Conservation (phyloP, 2,329 filamentous ascomycete genomes). For the Microthyrium microscopicum region DNA sequence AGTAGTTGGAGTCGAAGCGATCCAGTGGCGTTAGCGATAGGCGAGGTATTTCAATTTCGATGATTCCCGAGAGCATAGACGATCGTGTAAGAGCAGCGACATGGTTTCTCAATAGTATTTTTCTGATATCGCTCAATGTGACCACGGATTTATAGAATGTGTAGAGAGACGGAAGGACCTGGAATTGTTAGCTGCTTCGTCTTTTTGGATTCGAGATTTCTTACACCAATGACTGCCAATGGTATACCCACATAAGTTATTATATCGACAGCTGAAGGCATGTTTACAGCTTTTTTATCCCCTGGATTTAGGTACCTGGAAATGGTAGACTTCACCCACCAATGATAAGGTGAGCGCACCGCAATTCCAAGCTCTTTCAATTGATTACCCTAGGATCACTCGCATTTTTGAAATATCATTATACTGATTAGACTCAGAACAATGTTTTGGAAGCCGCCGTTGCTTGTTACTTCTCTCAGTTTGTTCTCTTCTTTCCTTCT, state of each 20-base stretch:
- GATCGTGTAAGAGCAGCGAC: slow-evolving; percentile 42
- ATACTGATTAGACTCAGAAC: no score
- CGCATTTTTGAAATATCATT: no score
- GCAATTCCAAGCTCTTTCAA: no score
- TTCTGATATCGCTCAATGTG: slow-evolving; percentile 43
- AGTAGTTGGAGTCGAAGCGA: slow-evolving; percentile 40
- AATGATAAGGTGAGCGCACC: no score
- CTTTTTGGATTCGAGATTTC: slow-evolving; percentile 1
- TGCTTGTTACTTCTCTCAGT: no score
- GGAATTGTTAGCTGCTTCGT: neutral
- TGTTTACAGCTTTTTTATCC: neutral
- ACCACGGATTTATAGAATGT: slow-evolving; percentile 44
- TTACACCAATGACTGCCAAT: slow-evolving; percentile 41
- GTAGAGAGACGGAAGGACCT: slow-evolving; percentile 48
- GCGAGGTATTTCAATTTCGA: slow-evolving; percentile 48
- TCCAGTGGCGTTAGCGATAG: slow-evolving; percentile 47
- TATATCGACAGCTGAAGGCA: slow-evolving; percentile 11
- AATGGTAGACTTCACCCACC: no score
- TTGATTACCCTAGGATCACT: no score
- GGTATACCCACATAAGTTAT: slow-evolving; percentile 29
- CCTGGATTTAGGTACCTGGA: no score
- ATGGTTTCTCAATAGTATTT: slow-evolving; percentile 39
- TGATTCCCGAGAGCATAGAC: slow-evolving; percentile 47
- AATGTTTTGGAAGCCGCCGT: no score
- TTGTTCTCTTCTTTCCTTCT: no score